These are phyloP conservation scores for Entamoeba dispar DNA, from an alignment of 208 protist genomes.

Conservation along the genomic window DNA sequence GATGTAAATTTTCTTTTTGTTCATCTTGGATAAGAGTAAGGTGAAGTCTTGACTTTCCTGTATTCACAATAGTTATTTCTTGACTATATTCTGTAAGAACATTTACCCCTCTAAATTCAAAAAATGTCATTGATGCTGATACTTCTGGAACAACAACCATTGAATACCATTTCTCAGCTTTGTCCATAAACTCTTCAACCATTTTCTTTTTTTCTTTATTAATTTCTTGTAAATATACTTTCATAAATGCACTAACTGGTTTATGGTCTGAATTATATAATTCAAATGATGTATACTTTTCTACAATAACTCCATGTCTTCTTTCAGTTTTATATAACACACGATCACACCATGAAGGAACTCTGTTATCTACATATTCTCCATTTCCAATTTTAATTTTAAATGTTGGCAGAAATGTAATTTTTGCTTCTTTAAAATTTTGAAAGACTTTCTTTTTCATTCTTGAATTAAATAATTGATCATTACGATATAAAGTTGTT, in stretches of 20 bases:
- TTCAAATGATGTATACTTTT: not conserved
- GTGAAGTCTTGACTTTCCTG: not conserved
- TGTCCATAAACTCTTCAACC: not conserved
- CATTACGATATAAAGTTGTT: not conserved
- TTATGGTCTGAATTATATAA: conserved; percentile 20
- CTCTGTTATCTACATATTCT: not conserved
- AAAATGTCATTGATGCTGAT: not conserved
- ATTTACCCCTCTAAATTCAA: not conserved
- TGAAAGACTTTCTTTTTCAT: conserved; percentile 31
- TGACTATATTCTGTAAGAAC: not conserved
- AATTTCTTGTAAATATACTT: not conserved
- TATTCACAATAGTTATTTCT: not conserved
- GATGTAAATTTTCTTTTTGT: not conserved
- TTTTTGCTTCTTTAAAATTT: conserved; percentile 54
- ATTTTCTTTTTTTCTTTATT: not conserved
- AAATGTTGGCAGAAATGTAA: conserved; percentile 62
- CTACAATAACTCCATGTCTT: not conserved
- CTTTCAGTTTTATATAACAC: conserved; percentile 17
- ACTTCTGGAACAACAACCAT: not conserved
- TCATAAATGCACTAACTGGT: conserved; percentile 16
- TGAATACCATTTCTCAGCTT: not conserved
- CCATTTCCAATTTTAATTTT: conserved; percentile 15
- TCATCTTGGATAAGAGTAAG: not conserved
- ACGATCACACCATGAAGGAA: conserved; percentile 24
- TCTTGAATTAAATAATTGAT: conserved; percentile 25